Evolutionary conservation across 2,329 filamentous ascomycete species (phyloP), one percentile per base, ranked within the genome.

Genomic region (Hysterium pulicare): DNA sequence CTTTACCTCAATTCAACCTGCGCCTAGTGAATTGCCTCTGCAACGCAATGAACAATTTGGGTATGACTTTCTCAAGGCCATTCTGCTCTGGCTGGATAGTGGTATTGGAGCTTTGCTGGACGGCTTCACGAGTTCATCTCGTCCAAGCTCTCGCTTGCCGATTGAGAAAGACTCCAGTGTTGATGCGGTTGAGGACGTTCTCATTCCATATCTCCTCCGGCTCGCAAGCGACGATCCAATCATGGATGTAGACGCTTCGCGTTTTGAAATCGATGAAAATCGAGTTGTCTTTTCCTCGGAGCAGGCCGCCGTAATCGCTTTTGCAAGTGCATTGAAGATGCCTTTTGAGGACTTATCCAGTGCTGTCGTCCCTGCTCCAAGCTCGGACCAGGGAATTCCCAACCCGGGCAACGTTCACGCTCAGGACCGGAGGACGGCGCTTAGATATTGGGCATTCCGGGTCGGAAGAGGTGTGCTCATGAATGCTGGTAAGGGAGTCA

Each of bases 41-140:
- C 54, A 60, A 13, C 55, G 45, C 6, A 64, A 70, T 16, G 71
- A 78, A 33, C 73, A 75, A 11, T 84, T 84, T 55, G 72, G 72
- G n/a, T 83, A 82, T 51, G 81, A 84, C 49, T 84, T 84, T 50
- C 52, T 84, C 20, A 82, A 79, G 56, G 79, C 81, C 1, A 81
- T 84, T 33, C 55, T 82, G 2, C 67, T 83, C 1, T 84, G 80
- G 78, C 63, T 84, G 2, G 77, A 81, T 41, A 79, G 78, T 24
- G 81, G 81, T 8, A 66, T 77, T 11, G 67, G 72, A 7, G 71
- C 71, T 21, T 59, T 84, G 8, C 58, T 83, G 2, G 69, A 76
- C 44, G 79, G 76, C 0, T 84, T 84, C 58, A 77, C 75, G 31
- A 67, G 71, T 39, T 64, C 69, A 20, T 60, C 66, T 3, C 61